Evolutionary conservation across 2,329 filamentous ascomycete genomes (phyloP), one percentile per base, ranked within the genome.

Genomic region (Pseudogymnoascus sp.): DNA sequence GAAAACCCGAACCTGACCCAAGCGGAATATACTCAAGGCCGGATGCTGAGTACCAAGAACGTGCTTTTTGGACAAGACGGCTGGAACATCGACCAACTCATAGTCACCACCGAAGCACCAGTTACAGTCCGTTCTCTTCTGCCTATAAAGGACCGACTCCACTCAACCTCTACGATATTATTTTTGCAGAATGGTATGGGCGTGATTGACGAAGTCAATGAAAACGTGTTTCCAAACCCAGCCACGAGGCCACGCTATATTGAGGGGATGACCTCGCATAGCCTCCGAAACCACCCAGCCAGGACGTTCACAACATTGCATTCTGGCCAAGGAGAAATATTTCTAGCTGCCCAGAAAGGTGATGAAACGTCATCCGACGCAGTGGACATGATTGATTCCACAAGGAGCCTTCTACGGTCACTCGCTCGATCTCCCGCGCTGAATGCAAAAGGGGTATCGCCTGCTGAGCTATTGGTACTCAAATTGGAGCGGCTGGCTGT

Each of bases 151-250:
- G 81, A 90, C 69, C 83, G 90, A 8, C 76, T 96, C n/a, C 80
- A 83, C 47, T 78, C 82, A 2, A 77, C 85, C 29, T 91, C 88
- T 1, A 89, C 90, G 0, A 82, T 96, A 6, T 85, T 89, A 65
- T 83, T 96, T 63, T 74, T 96, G 63, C 88, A 91, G 64, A 90
- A 93, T 66, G 91, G 93, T 0, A 84, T 97, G 75, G 93, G 95
- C 0, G 78, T 91, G 1, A 80, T 91, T n/a, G 92, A 97, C 60
- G 82, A 86, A 60, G 81, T 97, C 42, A 91, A 91, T 69, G 75
- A 81, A 36, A 75, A 81, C 10, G 74, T 96, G 29, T 97, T 96
- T 68, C 81, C 84, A 0, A 83, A 93, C 66, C 79, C 83, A 0
- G 73, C 76, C 0, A 79, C 77, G 0, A 82, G 89, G 26, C 95